A percentile compares a stretch with the other conserved stretches of the same genome.
Conservation (phyloP, 371 early-diverging fungal genomes). For the Cokeromyces recurvatus region DNA sequence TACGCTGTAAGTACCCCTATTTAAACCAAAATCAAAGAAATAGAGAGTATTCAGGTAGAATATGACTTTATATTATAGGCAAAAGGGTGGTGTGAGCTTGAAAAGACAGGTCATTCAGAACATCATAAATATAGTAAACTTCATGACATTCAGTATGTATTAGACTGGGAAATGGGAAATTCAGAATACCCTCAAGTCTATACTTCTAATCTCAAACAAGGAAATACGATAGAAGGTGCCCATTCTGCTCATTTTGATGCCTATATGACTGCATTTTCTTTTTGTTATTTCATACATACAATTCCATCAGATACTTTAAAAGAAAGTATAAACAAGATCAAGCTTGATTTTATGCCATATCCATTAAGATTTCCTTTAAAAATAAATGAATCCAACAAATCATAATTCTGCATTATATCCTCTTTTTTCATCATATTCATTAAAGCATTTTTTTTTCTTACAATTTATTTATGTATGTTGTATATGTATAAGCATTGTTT, state of each 20-base stretch:
- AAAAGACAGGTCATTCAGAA: neutral
- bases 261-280: slow-evolving; percentile 90
- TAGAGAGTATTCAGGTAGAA: neutral
- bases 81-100: slow-evolving; percentile 3
- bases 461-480: too few species aligned
- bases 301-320: slow-evolving; percentile 11
- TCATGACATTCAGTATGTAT: slow-evolving; percentile 6
- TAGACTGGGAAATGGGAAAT: slow-evolving; percentile 9
- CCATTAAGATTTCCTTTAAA: neutral
- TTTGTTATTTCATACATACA: slow-evolving; percentile 49
- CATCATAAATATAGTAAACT: neutral
- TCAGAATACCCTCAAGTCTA: slow-evolving; percentile 1
- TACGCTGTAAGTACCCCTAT: slow-evolving; percentile 70
- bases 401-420: too few species aligned
- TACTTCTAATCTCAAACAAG: neutral
- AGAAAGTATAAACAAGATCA: slow-evolving; percentile 54
- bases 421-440: too few species aligned
- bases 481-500: too few species aligned
- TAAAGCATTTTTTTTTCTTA: too few species aligned
- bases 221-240: slow-evolving; percentile 12
- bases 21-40: too few species aligned
- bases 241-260: slow-evolving; percentile 92
- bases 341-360: slow-evolving; percentile 12
- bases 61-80: slow-evolving; percentile 1
- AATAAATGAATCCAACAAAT: too few species aligned